Percentiles rank a stretch among this genome's conserved stretches.
phyloP scores from a whole-genome alignment of 2,329 filamentous ascomycete species.

The Penicillium hordei region DNA sequence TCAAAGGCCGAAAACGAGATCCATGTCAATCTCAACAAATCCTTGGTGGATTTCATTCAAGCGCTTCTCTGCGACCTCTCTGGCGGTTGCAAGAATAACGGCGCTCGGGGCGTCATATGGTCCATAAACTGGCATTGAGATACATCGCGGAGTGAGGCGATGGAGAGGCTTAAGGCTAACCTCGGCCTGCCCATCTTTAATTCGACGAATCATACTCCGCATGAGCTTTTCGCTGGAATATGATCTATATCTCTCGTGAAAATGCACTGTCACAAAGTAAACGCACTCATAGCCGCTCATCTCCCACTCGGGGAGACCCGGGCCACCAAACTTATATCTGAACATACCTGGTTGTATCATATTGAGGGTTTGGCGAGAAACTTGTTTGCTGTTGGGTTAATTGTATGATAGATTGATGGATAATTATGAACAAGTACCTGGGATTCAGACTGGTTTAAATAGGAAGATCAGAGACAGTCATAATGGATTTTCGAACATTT shows the following conservation, averaged over 20 bases:
- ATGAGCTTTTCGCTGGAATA: not conserved
- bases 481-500: too few species aligned
- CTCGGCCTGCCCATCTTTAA: not conserved
- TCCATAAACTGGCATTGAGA: conserved; percentile 5
- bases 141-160: not conserved
- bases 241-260: not conserved
- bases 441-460: not conserved
- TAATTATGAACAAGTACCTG: not conserved
- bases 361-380: not conserved
- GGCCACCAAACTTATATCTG: not conserved
- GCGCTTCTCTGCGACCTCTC: not conserved
- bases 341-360: conserved; percentile 2
- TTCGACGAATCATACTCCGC: not conserved
- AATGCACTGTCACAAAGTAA: conserved; percentile 1
- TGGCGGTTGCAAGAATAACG: not conserved
- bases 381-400: not conserved
- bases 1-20: not conserved
- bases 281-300: not conserved
- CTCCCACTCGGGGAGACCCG: not conserved
- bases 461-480: not conserved
- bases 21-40: not conserved
- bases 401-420: not conserved
- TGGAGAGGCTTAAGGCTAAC: not conserved
- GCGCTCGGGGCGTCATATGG: not conserved
- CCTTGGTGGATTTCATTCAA: not conserved